Conservation (phyloP, 352 stramenopile genomes). For the Pythium plurisporium region DNA sequence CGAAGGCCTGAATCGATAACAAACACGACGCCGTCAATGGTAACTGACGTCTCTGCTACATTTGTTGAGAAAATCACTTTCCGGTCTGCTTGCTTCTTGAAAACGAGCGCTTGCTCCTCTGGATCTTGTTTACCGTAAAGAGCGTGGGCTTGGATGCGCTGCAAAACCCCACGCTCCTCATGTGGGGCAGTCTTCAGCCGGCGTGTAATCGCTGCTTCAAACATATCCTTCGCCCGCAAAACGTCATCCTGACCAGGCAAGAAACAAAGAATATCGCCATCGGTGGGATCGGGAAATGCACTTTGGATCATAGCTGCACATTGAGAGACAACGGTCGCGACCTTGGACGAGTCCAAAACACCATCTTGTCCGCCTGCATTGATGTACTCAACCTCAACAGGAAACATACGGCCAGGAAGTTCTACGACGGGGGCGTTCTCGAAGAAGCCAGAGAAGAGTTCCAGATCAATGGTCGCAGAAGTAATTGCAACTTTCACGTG, state of each 20-base stretch:
- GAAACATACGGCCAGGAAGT: slow-evolving; percentile 42
- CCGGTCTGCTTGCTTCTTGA: slow-evolving; percentile 25
- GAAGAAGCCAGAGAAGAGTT: slow-evolving; percentile 77
- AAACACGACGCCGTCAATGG: slow-evolving; percentile 84
- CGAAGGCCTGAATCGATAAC: slow-evolving; percentile 27
- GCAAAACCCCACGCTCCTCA: neutral
- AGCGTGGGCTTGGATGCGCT: slow-evolving; percentile 1
- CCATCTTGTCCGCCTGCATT: neutral
- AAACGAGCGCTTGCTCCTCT: slow-evolving; percentile 20
- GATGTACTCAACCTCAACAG: slow-evolving; percentile 21
- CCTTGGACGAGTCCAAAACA: slow-evolving; percentile 6
- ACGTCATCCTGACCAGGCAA: slow-evolving; percentile 25
- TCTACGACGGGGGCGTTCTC: slow-evolving; percentile 34
- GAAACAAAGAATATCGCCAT: slow-evolving; percentile 27
- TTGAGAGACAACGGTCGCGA: slow-evolving; percentile 9
- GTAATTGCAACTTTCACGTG: slow-evolving; percentile 74
- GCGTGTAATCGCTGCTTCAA: slow-evolving; percentile 7
- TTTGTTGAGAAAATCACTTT: slow-evolving; percentile 78
- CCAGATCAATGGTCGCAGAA: slow-evolving; percentile 78
- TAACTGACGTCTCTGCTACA: slow-evolving; percentile 88
- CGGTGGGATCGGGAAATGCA: slow-evolving; percentile 5
- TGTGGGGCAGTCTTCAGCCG: neutral
- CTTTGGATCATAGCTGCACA: slow-evolving; percentile 16
- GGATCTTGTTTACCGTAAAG: slow-evolving; percentile 24
- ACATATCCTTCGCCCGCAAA: slow-evolving; percentile 15